Percentiles rank a stretch among this genome's conserved stretches.
These are phyloP conservation scores for Mallotus nudiflorus DNA, from an alignment of 345 rosid genomes.

Conservation along the genomic window DNA sequence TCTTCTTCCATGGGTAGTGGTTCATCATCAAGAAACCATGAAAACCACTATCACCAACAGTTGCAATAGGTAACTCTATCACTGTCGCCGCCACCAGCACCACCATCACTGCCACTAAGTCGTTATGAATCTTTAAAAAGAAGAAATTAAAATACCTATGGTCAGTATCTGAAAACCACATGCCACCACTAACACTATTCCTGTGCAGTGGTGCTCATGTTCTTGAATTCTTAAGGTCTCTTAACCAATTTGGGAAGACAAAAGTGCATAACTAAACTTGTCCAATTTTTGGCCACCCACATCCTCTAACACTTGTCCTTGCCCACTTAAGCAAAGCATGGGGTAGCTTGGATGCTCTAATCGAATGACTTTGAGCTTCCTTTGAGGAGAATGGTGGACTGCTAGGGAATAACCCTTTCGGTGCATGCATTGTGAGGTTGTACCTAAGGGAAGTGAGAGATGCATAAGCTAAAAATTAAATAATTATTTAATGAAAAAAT, in stretches of 20 bases:
- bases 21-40: neutral
- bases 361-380: conserved; percentile 92
- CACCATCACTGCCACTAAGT: conserved; percentile 50
- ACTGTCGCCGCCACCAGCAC: conserved; percentile 18
- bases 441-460: too few species aligned
- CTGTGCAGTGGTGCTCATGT: conserved; percentile 97
- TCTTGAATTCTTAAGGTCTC: conserved; percentile 85
- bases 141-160: conserved; percentile 93
- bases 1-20: neutral
- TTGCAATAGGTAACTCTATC: conserved; percentile 12
- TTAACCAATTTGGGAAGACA: conserved; percentile 93
- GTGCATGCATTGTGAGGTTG: too few species aligned
- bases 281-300: conserved; percentile 89
- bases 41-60: conserved; percentile 9
- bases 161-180: conserved; percentile 87
- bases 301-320: conserved; percentile 94
- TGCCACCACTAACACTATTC: conserved; percentile 78
- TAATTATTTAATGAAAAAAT: too few species aligned
- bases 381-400: conserved; percentile 90
- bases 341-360: conserved; percentile 98
- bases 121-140: conserved; percentile 94
- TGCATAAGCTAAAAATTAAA: too few species aligned
- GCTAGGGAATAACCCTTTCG: conserved; percentile 91
- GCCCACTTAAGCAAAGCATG: conserved; percentile 97
- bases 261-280: conserved; percentile 81